These are phyloP conservation scores for Trametes coccinea DNA, from an alignment of 768 basidiomycete genomes.

Conservation along the genomic window DNA sequence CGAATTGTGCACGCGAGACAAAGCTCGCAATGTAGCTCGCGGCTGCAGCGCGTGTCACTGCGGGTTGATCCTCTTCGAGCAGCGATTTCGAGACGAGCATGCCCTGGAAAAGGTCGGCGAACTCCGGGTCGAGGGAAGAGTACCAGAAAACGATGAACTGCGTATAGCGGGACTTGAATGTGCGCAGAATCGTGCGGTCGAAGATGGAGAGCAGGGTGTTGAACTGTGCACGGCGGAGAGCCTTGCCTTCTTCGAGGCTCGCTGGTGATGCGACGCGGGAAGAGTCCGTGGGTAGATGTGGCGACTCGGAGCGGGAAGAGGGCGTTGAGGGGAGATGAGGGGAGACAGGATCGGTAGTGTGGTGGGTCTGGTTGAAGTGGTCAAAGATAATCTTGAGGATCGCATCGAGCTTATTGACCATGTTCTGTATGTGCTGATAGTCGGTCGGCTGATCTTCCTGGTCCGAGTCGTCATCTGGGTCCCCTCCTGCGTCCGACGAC, in stretches of 20 bases:
- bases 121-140: constrained; percentile 85
- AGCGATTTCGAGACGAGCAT: constrained; percentile 91
- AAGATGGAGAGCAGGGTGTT: constrained; percentile 90
- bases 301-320: constrained; percentile 30
- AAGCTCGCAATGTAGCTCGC: constrained; percentile 92
- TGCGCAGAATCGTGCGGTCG: constrained; percentile 88
- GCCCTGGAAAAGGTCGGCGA: constrained; percentile 91
- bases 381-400: constrained; percentile 85
- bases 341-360: constrained; percentile 28
- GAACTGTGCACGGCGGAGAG: constrained; percentile 64
- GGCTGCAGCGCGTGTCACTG: constrained; percentile 86
- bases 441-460: constrained; percentile 51
- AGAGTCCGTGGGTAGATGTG: constrained; percentile 20
- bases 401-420: constrained; percentile 90
- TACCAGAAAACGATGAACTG: constrained; percentile 98
- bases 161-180: constrained; percentile 96
- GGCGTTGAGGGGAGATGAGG: constrained; percentile 30
- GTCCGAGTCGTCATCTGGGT: constrained; percentile 42
- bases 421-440: constrained; percentile 71
- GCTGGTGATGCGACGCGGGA: constrained; percentile 28
- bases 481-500: constrained; percentile 67
- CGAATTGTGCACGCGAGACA: constrained; percentile 86
- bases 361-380: constrained; percentile 64
- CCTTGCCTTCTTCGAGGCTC: constrained; percentile 37
- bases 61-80: constrained; percentile 52